These are phyloP conservation scores for Tylopilus sp. DNA, from an alignment of 1,284 basidiomycete species.

Conservation along the genomic window DNA sequence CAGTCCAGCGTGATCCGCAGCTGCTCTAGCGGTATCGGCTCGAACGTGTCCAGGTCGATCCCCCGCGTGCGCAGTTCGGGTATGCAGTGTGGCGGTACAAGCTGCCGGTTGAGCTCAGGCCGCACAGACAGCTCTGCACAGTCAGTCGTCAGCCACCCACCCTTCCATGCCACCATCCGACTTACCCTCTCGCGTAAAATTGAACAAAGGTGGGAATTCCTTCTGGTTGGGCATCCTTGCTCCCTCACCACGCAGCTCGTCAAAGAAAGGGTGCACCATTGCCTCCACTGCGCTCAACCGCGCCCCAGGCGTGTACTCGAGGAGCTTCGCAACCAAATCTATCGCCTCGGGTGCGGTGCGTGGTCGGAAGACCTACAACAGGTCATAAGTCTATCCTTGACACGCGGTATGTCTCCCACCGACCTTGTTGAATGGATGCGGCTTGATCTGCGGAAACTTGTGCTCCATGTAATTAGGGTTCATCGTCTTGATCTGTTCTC, in stretches of 20 bases:
- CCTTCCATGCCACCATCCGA: background rate
- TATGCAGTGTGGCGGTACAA: constrained; percentile 90
- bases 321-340: constrained; percentile 88
- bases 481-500: constrained; percentile 99
- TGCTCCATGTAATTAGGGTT: constrained; percentile 99
- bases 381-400: too few relatives aligned
- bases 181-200: constrained; percentile 95
- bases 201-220: constrained; percentile 90
- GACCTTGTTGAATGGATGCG: constrained; percentile 92
- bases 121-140: constrained; percentile 86
- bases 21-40: constrained; percentile 91
- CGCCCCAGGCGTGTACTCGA: constrained; percentile 96
- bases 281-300: constrained; percentile 92
- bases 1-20: constrained; percentile 87
- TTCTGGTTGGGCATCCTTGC: constrained; percentile 96
- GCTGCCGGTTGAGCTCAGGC: constrained; percentile 87
- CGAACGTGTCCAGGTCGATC: constrained; percentile 89
- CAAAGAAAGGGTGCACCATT: constrained; percentile 96
- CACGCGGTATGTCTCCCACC: too few relatives aligned
- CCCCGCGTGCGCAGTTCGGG: constrained; percentile 81
- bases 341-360: constrained; percentile 96
- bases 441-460: constrained; percentile 99
- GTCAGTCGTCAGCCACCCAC: constrained; percentile 4
- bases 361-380: constrained; percentile 88
- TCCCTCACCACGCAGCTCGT: constrained; percentile 88